Evolutionary conservation across 164 flowering plant species (phyloP).

Genomic region (Brasenia schreberi): DNA sequence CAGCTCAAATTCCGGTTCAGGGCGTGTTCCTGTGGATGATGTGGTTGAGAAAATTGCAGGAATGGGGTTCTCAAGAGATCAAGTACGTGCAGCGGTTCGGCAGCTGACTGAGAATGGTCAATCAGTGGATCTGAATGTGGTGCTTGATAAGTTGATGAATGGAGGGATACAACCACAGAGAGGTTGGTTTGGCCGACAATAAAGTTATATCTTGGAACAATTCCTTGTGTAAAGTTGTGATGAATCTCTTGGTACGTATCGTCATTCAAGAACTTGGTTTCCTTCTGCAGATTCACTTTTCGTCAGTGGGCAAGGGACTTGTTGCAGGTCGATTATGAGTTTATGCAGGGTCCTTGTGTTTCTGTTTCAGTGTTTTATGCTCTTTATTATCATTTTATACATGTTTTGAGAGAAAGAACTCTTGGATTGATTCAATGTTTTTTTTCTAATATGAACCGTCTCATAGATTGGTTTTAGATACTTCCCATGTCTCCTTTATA

Average conservation of each 20-base stretch:
- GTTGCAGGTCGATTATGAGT: neutral
- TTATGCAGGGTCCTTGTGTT: neutral
- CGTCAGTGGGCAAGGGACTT: neutral
- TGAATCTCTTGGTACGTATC: neutral
- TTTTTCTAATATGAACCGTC: too few species aligned
- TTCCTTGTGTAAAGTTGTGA: neutral
- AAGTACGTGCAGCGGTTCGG: slow-evolving; percentile 68
- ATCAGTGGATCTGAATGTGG: slow-evolving; percentile 80
- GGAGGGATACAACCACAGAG: slow-evolving; percentile 52
- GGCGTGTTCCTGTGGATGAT: slow-evolving; percentile 83
- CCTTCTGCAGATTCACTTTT: neutral
- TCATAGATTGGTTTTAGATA: too few species aligned
- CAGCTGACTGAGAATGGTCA: slow-evolving; percentile 86
- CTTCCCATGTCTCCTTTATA: too few species aligned
- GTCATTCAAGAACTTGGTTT: neutral
- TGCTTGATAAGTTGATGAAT: slow-evolving; percentile 89
- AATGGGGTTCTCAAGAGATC: slow-evolving; percentile 93
- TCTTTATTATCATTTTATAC: neutral
- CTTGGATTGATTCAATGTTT: neutral
- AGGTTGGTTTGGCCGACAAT: slow-evolving; percentile 66
- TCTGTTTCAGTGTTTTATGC: neutral
- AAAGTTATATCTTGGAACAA: neutral
- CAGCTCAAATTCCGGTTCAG: slow-evolving; percentile 54
- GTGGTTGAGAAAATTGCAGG: slow-evolving; percentile 69
- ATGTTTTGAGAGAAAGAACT: neutral